phyloP scores from a whole-genome alignment of 2,329 filamentous ascomycete genomes.

The Aspergillus jensenii region DNA sequence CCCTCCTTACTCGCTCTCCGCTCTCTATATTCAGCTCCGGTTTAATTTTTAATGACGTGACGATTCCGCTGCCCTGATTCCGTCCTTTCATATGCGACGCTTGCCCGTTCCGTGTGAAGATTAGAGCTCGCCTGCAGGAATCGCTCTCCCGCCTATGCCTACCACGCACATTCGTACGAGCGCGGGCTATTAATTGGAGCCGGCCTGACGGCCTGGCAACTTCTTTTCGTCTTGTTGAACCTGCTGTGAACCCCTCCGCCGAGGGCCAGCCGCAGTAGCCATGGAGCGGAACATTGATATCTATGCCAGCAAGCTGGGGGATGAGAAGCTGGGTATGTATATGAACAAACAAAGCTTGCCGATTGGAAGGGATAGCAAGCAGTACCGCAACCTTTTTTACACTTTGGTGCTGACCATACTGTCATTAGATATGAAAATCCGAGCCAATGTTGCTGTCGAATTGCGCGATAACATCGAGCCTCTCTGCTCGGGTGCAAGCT shows the following conservation, averaged over 20 bases:
- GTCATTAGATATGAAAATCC: slow-evolving; percentile 74
- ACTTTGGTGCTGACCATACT: slow-evolving; percentile 7
- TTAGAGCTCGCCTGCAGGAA: slow-evolving; percentile 20
- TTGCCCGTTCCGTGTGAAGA: slow-evolving; percentile 23
- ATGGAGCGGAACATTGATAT: slow-evolving; percentile 51
- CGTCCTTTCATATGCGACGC: slow-evolving; percentile 26
- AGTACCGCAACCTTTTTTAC: background rate
- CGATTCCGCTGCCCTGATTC: slow-evolving; percentile 21
- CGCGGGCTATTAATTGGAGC: slow-evolving; percentile 31
- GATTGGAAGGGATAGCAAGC: background rate
- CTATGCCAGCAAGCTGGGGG: slow-evolving; percentile 50
- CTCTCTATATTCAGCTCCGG: slow-evolving; percentile 16
- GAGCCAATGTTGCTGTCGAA: slow-evolving; percentile 78
- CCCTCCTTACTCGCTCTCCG: slow-evolving; percentile 13
- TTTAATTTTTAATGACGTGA: slow-evolving; percentile 33
- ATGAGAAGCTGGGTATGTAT: slow-evolving; percentile 48
- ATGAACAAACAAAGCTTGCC: background rate
- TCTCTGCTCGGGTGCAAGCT: slow-evolving; percentile 76
- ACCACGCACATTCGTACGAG: slow-evolving; percentile 20
- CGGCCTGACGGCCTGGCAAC: slow-evolving; percentile 42
- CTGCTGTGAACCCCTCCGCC: slow-evolving; percentile 19
- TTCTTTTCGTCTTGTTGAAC: slow-evolving; percentile 21
- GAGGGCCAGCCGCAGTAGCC: slow-evolving; percentile 21
- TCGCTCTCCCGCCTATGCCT: slow-evolving; percentile 32
- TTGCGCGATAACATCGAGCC: slow-evolving; percentile 86